Evolutionary conservation across 306 rosid species (phyloP).

Genomic region (Geum urbanum): DNA sequence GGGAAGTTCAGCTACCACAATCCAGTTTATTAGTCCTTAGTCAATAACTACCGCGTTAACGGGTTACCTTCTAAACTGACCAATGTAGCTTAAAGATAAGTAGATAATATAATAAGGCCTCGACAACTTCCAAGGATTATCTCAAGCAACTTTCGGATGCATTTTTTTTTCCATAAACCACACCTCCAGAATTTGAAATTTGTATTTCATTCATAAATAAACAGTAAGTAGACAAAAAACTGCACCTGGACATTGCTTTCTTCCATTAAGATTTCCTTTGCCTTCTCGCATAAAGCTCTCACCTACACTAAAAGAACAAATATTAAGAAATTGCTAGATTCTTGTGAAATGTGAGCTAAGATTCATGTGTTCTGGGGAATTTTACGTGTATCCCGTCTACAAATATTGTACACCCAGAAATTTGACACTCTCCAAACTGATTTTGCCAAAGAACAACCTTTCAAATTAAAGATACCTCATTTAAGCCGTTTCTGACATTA

Average conservation of each 20-base stretch:
- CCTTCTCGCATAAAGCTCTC: slow-evolving; percentile 79
- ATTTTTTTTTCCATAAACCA: slow-evolving; percentile 20
- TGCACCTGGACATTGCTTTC: slow-evolving; percentile 98
- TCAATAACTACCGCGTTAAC: neutral
- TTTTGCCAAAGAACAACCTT: neutral
- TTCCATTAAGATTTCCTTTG: slow-evolving; percentile 88
- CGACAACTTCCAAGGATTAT: neutral
- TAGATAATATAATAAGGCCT: neutral
- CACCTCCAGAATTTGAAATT: neutral
- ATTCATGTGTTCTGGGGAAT: too few species aligned
- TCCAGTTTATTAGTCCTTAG: neutral
- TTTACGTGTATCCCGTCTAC: too few species aligned
- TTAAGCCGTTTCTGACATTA: neutral
- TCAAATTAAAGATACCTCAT: neutral
- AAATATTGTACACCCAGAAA: too few species aligned
- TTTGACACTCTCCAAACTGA: too few species aligned
- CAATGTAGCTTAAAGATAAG: neutral
- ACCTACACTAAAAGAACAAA: slow-evolving; percentile 44
- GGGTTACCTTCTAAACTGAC: neutral
- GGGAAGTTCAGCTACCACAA: neutral
- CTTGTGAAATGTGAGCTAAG: too few species aligned
- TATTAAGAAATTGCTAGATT: neutral
- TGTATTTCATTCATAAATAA: neutral
- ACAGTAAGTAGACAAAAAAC: slow-evolving; percentile 10
- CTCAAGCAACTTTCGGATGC: neutral